Conservation (phyloP, 257 asterid genomes). For the Plectranthus barbatus region DNA sequence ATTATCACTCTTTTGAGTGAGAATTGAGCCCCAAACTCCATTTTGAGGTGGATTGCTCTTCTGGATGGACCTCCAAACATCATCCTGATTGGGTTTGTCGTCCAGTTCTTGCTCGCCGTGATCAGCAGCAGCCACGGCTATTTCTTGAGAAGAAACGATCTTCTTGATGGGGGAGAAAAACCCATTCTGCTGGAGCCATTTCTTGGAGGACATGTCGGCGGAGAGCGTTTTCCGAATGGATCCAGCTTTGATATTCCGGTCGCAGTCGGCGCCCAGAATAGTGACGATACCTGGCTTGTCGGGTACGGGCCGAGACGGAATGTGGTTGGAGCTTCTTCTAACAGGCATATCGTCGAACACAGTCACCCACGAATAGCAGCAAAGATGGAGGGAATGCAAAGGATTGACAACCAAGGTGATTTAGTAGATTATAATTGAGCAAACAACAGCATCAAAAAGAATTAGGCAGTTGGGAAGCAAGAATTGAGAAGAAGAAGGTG, state of each 20-base stretch:
- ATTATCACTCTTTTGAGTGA: conserved; percentile 31
- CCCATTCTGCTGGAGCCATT: conserved; percentile 42
- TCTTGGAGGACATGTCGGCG: conserved; percentile 54
- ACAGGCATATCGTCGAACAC: conserved; percentile 20
- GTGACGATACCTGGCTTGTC: conserved; percentile 60
- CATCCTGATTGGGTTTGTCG: conserved; percentile 27
- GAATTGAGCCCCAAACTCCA: conserved; percentile 34
- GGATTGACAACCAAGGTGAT: too few species aligned
- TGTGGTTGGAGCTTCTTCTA: conserved; percentile 14
- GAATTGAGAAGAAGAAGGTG: conserved; percentile 6
- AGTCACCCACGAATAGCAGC: not conserved
- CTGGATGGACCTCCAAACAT: conserved; percentile 52
- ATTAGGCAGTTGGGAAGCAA: conserved; percentile 26
- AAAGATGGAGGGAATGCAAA: too few species aligned
- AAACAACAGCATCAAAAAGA: conserved; percentile 34
- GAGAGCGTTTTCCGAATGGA: conserved; percentile 61
- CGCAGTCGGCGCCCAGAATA: conserved; percentile 53
- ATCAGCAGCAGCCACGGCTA: not conserved
- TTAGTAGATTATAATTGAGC: conserved; percentile 27
- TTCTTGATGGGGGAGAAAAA: conserved; percentile 26
- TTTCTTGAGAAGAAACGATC: conserved; percentile 15
- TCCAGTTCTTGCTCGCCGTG: conserved; percentile 14
- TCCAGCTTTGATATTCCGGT: not conserved
- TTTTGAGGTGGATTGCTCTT: not conserved
- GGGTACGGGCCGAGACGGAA: conserved; percentile 13